These are phyloP conservation scores for Nicotiana noctiflora DNA, from an alignment of 257 asterid species.

Conservation along the genomic window DNA sequence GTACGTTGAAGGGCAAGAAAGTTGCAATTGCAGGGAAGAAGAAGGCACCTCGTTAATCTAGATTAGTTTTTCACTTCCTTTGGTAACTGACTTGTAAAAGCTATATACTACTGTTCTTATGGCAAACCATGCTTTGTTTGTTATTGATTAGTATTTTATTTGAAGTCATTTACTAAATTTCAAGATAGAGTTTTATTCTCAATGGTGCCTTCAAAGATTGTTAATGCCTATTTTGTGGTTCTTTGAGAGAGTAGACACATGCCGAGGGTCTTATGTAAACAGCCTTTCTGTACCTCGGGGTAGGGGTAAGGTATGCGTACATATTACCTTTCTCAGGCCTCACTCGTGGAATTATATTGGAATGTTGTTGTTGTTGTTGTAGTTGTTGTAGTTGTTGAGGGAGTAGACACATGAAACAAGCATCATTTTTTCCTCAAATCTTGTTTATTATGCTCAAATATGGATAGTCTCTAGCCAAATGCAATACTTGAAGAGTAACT, in stretches of 20 bases:
- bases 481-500: not conserved
- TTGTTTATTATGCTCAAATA: not conserved
- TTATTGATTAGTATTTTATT: not conserved
- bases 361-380: no score
- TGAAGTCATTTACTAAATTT: not conserved
- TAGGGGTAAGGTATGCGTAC: no score
- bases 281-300: no score
- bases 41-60: slow-evolving; percentile 43
- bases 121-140: not conserved
- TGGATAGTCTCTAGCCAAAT: not conserved
- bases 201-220: not conserved
- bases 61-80: not conserved
- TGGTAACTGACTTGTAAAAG: slow-evolving; percentile 12
- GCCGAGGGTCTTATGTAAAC: no score
- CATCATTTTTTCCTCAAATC: not conserved
- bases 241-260: not conserved
- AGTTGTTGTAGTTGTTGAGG: no score
- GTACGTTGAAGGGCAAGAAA: slow-evolving; percentile 89
- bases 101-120: not conserved
- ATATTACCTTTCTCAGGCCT: no score
- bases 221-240: not conserved
- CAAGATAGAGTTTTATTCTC: not conserved
- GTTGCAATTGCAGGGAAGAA: slow-evolving; percentile 87
- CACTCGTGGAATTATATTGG: no score
- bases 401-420: not conserved